phyloP scores from a whole-genome alignment of 2,329 filamentous ascomycete genomes.

The Dactylellina cionopaga region DNA sequence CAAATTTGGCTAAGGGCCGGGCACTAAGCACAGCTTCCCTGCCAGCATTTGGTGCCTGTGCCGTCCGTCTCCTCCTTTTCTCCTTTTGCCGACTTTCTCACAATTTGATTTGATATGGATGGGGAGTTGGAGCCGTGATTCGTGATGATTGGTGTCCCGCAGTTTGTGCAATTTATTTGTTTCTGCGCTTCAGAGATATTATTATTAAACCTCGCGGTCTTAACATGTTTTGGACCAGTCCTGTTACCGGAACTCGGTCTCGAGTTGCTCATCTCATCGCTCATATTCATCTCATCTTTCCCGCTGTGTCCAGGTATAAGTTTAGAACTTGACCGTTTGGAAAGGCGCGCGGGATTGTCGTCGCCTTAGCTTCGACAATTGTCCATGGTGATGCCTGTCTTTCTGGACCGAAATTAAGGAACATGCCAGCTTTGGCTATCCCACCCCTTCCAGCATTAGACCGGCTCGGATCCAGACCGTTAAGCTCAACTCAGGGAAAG shows the following conservation, averaged over 20 bases:
- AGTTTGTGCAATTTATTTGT: conserved; percentile 28
- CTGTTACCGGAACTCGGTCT: no score
- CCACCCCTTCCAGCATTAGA: conserved; percentile 44
- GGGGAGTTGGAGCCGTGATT: conserved; percentile 23
- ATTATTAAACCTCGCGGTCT: background rate
- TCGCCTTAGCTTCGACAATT: background rate
- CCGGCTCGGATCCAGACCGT: conserved; percentile 1
- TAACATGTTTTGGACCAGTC: background rate
- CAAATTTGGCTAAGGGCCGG: background rate
- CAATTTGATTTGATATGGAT: conserved; percentile 12
- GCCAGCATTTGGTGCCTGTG: conserved; percentile 13
- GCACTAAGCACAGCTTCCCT: conserved; percentile 8
- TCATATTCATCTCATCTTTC: conserved; percentile 49
- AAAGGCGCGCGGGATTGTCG: conserved; percentile 36
- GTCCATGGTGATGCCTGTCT: conserved; percentile 1
- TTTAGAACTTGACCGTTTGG: conserved; percentile 2
- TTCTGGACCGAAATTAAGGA: conserved; percentile 48
- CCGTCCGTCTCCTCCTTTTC: conserved; percentile 22
- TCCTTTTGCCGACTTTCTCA: conserved; percentile 22
- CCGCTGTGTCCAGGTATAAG: no score
- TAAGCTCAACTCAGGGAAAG: conserved; percentile 12
- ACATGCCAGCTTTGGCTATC: conserved; percentile 36
- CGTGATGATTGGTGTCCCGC: conserved; percentile 30
- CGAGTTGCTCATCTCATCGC: conserved; percentile 22
- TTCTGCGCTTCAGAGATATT: conserved; percentile 37